A percentile compares a stretch with the other conserved stretches of the same genome.
Evolutionary conservation across 164 flowering plant genomes (phyloP).

Genomic region (Akebia trifoliata): DNA sequence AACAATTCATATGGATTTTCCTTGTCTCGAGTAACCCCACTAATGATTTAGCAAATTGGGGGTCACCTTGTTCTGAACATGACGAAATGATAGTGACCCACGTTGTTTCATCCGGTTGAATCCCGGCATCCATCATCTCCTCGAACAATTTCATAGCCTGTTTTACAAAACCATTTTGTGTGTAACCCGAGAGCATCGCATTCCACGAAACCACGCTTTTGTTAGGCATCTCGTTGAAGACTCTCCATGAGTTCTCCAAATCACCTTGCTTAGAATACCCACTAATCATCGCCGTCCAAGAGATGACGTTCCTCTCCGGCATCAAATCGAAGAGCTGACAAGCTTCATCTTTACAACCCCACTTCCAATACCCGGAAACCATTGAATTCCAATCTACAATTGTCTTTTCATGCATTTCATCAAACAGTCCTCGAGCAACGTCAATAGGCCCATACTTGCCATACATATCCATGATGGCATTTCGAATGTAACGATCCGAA

Average conservation of each 20-base stretch:
- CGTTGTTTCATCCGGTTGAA: conserved; percentile 55
- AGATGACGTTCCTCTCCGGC: conserved; percentile 51
- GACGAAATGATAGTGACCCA: conserved; percentile 57
- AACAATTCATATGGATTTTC: conserved; percentile 29
- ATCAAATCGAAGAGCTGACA: conserved; percentile 39
- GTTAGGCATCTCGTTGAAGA: conserved; percentile 56
- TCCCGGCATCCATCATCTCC: conserved; percentile 44
- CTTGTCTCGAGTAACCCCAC: conserved; percentile 32
- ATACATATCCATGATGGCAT: conserved; percentile 45
- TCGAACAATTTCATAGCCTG: conserved; percentile 46
- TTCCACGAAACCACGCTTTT: conserved; percentile 73
- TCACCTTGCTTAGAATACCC: conserved; percentile 48
- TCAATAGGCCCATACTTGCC: conserved; percentile 35
- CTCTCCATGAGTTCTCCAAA: conserved; percentile 41
- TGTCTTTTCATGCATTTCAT: conserved; percentile 44
- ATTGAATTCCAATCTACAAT: conserved; percentile 62
- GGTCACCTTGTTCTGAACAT: conserved; percentile 43
- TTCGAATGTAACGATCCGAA: conserved; percentile 35
- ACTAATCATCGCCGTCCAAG: conserved; percentile 76
- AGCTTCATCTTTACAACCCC: conserved; percentile 46
- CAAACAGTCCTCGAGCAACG: conserved; percentile 47
- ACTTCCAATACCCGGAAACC: conserved; percentile 61
- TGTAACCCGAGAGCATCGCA: conserved; percentile 68
- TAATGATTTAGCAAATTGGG: conserved; percentile 39
- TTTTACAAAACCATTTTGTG: conserved; percentile 44